Evolutionary conservation across 2,329 filamentous ascomycete genomes (phyloP).

Genomic region (Fusarium pseudoanthophilum): DNA sequence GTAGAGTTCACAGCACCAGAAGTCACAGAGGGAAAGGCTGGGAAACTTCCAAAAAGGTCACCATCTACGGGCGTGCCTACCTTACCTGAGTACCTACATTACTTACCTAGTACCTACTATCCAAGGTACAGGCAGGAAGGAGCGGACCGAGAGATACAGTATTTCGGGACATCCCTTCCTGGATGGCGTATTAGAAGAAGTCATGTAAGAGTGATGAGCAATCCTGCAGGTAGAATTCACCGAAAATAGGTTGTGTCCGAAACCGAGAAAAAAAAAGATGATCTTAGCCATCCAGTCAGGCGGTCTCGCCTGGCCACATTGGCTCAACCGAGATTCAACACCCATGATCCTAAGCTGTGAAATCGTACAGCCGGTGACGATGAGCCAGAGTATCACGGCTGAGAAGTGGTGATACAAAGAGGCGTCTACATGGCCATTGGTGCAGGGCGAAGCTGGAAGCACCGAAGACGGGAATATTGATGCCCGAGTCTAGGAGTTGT

Average conservation of each 20-base stretch:
- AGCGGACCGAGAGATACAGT: background rate
- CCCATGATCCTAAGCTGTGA: background rate
- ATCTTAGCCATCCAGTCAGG: background rate
- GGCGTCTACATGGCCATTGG: conserved; percentile 12
- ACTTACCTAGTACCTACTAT: background rate
- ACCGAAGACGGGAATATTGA: background rate
- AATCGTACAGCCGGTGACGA: conserved; percentile 17
- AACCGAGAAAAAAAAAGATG: background rate
- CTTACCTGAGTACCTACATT: background rate
- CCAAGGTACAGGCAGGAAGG: background rate
- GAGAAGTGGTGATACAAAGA: conserved; percentile 28
- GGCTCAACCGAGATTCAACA: conserved; percentile 3
- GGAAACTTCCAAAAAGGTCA: conserved; percentile 12
- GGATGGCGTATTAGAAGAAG: background rate
- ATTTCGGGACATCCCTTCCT: conserved; percentile 9
- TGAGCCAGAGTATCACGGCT: conserved; percentile 23
- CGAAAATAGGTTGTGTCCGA: background rate
- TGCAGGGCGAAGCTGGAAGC: conserved; percentile 1
- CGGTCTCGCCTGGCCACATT: conserved; percentile 9
- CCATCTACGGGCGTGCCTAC: background rate
- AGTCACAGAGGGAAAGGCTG: background rate
- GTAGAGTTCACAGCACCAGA: background rate
- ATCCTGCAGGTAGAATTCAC: conserved; percentile 6
- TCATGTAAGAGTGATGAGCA: conserved; percentile 1
- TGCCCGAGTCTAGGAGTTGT: background rate